Conservation (phyloP, 202 grass and related monocot genomes). For the Carex sylvatica region DNA sequence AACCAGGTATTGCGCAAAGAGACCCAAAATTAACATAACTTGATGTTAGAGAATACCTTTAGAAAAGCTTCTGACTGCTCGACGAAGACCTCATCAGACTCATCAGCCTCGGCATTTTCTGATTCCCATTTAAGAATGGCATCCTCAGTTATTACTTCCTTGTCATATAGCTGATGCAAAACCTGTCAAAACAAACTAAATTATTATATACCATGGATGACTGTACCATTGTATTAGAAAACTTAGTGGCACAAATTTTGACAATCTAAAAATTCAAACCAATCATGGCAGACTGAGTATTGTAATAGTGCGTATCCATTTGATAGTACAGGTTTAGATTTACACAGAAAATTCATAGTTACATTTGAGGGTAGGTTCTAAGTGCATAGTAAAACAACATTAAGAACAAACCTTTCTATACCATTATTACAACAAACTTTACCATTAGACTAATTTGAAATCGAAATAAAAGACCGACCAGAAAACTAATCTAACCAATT, state of each 20-base stretch:
- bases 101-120: slow-evolving; percentile 73
- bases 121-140: slow-evolving; percentile 81
- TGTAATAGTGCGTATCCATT: too few relatives aligned
- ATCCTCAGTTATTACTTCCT: slow-evolving; percentile 69
- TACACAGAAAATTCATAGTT: too few relatives aligned
- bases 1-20: neutral
- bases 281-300: too few relatives aligned
- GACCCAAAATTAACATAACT: neutral
- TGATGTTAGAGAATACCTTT: slow-evolving; percentile 45
- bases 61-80: slow-evolving; percentile 75
- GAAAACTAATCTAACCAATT: too few relatives aligned
- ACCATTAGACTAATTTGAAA: too few relatives aligned
- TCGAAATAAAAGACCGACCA: too few relatives aligned
- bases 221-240: neutral
- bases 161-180: slow-evolving; percentile 62
- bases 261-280: neutral
- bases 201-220: neutral
- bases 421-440: too few relatives aligned
- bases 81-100: too few relatives aligned
- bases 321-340: too few relatives aligned
- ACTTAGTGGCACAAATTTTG: neutral
- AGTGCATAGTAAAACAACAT: too few relatives aligned
- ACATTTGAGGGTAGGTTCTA: too few relatives aligned
- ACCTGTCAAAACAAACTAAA: slow-evolving; percentile 45
- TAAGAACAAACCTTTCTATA: too few relatives aligned